Percentiles rank a stretch among this genome's conserved stretches.
These are phyloP conservation scores for Solanum medicagineum DNA, from an alignment of 257 asterid species.

Conservation along the genomic window DNA sequence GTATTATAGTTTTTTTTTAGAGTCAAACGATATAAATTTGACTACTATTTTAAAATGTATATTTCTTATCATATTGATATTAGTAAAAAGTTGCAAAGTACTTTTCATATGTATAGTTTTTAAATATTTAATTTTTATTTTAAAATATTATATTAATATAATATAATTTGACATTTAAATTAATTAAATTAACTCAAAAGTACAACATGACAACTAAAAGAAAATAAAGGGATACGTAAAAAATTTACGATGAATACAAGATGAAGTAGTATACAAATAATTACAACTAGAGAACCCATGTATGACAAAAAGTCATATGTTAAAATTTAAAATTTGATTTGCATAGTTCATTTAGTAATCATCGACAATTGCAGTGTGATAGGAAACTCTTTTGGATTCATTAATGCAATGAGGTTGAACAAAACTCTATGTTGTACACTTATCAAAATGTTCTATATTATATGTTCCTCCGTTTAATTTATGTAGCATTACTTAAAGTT, in stretches of 20 bases:
- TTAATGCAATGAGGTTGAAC: neutral
- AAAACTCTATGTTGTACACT: neutral
- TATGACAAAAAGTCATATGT: neutral
- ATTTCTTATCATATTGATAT: no score
- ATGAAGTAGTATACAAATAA: neutral
- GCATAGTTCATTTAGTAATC: neutral
- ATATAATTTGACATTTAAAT: no score
- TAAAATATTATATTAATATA: no score
- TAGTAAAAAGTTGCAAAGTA: no score
- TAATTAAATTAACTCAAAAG: no score
- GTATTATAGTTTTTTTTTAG: no score
- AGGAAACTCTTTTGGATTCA: neutral
- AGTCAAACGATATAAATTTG: no score
- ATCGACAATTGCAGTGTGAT: neutral
- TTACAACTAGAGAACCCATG: neutral
- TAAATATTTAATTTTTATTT: no score
- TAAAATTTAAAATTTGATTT: neutral
- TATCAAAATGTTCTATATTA: neutral
- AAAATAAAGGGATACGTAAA: no score
- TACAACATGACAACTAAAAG: no score
- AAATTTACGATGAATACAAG: neutral
- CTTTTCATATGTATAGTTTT: no score
- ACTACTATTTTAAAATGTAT: no score
- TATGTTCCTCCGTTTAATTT: neutral
- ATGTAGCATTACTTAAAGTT: neutral